phyloP scores from a whole-genome alignment of 2,329 filamentous ascomycete species.

The Ophiostoma fasciatum region DNA sequence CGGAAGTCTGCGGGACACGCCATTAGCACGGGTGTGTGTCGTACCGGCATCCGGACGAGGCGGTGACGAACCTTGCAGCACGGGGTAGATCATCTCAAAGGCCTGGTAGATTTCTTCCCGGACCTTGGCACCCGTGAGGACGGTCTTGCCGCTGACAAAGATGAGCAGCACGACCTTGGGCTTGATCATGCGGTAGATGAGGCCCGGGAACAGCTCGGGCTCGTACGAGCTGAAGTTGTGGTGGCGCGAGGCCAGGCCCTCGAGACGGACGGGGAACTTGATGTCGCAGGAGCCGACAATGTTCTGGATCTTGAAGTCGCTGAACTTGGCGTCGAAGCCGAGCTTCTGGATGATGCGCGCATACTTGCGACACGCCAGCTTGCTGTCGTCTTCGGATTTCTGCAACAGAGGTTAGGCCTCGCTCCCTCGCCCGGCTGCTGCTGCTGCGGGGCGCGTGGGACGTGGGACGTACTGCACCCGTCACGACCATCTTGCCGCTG shows the following conservation, averaged over 20 bases:
- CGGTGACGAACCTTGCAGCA: slow-evolving; percentile 58
- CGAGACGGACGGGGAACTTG: slow-evolving; percentile 96
- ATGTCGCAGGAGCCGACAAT: slow-evolving; percentile 98
- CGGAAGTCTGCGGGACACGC: slow-evolving; percentile 48
- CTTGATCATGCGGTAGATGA: slow-evolving; percentile 99
- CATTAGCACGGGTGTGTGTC: too few species aligned
- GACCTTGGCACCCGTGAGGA: slow-evolving; percentile 93
- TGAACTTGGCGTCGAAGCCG: slow-evolving; percentile 98
- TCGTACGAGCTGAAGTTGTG: slow-evolving; percentile 99
- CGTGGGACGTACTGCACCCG: slow-evolving; percentile 44
- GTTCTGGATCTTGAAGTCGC: slow-evolving; percentile 99
- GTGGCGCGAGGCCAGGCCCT: slow-evolving; percentile 90
- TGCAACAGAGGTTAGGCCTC: background rate
- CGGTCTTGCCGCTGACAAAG: slow-evolving; percentile 97
- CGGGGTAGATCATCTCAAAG: slow-evolving; percentile 94
- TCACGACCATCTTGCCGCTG: slow-evolving; percentile 98
- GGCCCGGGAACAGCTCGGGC: slow-evolving; percentile 93
- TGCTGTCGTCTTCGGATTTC: slow-evolving; percentile 95
- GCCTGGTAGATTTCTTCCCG: slow-evolving; percentile 96
- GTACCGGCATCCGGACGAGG: too few species aligned
- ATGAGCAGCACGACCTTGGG: slow-evolving; percentile 97
- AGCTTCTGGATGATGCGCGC: slow-evolving; percentile 99
- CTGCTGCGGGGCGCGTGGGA: too few species aligned
- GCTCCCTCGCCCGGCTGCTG: too few species aligned
- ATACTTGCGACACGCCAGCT: slow-evolving; percentile 93